Conservation (phyloP, 2,329 filamentous ascomycete species). For the Fusarium sp. region DNA sequence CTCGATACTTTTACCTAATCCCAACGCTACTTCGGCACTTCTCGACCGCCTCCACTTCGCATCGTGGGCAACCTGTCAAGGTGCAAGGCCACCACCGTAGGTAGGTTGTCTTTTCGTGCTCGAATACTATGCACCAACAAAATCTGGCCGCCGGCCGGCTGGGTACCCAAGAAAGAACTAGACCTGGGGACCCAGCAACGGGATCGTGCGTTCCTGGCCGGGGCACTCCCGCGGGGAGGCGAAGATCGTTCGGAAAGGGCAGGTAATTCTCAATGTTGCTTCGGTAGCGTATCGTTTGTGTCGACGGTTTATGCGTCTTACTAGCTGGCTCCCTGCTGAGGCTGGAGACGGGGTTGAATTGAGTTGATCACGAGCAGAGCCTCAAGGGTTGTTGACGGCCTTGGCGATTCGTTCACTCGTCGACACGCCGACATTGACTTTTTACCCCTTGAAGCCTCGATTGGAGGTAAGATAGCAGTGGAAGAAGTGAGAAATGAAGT, state of each 20-base stretch:
- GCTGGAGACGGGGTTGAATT: constrained; percentile 10
- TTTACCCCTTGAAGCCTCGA: background rate
- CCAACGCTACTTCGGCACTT: constrained; percentile 45
- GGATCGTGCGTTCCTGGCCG: constrained; percentile 30
- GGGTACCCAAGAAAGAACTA: constrained; percentile 14
- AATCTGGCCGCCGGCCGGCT: constrained; percentile 20
- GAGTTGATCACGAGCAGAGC: constrained; percentile 20
- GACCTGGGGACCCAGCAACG: constrained; percentile 15
- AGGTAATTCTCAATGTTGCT: constrained; percentile 17
- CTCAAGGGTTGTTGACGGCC: constrained; percentile 4
- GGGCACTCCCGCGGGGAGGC: constrained; percentile 20
- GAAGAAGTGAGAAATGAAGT: constrained; percentile 1
- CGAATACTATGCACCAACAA: constrained; percentile 19
- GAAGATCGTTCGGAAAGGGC: constrained; percentile 22
- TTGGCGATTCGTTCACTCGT: constrained; percentile 1
- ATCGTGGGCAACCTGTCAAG: constrained; percentile 34
- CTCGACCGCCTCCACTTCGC: constrained; percentile 38
- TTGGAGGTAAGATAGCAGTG: background rate
- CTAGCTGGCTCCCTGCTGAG: background rate
- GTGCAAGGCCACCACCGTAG: background rate
- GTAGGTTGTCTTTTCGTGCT: constrained; percentile 10
- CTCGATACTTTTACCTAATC: constrained; percentile 52
- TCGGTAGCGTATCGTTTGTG: constrained; percentile 12
- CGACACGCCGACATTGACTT: background rate
- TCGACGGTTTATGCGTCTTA: constrained; percentile 11